Evolutionary conservation across 1,139 yeast species (phyloP), one percentile per base, ranked within the genome.

Genomic region (Hansenula lynferdii): DNA sequence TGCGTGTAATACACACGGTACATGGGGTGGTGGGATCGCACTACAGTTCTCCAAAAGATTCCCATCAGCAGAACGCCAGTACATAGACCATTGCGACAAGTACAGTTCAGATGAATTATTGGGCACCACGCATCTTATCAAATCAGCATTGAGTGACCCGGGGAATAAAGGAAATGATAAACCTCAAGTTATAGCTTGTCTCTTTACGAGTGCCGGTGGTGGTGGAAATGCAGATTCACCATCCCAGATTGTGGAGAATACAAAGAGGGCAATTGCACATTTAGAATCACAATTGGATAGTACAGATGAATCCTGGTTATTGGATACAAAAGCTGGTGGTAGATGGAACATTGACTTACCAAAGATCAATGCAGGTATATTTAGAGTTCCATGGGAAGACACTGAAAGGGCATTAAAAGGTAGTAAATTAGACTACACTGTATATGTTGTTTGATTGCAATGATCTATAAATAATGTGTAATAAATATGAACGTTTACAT

Each of bases 21-120:
- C 70, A 0, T 86, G 96, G 96, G 94, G 95, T 5, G 92, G 85
- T 0, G 96, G 96, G 0, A 75, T 86, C 3, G 92, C 90, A 0
- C 65, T 65, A 2, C 65, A 59, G 8, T 77, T 84, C 54, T 65
- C 66, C 26, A 46, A 50, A 22, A 56, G 65, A 38, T 82, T 66
- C 53, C 86, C 85, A 2, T 52, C 62, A 1, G 69, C 86, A 2
- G 79, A 71, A 48, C 47, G 53, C 31, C 41, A 49, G 9, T 81
- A 84, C 55, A 60, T 59, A 14, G 51, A 62, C 1, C 72, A 76
- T 51, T 83, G 92, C 54, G 37, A 31, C 1, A 6, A 25, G 2
- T 43, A 53, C 6, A 41, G 56, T 5, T 45, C 59, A 14, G 39
- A 60, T 0, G 47, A 50, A 3, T 60, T 81, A 11, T 54, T 80